These are phyloP conservation scores for Carex myosuroides DNA, from an alignment of 176 grass and related monocot species.

Conservation along the genomic window DNA sequence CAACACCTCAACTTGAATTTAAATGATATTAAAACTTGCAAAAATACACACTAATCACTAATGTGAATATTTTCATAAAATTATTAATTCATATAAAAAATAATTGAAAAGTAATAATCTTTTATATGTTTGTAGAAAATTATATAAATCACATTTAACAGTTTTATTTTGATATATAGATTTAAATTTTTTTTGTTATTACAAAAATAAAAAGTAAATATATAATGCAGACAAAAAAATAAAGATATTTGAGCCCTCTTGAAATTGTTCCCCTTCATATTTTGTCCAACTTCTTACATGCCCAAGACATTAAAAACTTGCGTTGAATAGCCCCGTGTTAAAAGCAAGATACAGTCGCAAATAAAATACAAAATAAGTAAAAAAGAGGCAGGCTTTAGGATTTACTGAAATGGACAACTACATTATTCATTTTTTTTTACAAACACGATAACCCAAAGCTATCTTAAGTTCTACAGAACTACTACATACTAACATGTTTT, in stretches of 20 bases:
- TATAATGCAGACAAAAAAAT: no score
- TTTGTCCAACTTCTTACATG: neutral
- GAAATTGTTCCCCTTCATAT: neutral
- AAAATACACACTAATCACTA: no score
- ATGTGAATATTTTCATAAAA: no score
- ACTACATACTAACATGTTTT: conserved; percentile 8
- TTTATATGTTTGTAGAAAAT: no score
- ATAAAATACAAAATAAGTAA: neutral
- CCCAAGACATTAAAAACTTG: neutral
- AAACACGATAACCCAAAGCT: neutral
- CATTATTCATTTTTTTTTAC: neutral
- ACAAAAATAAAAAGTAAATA: no score
- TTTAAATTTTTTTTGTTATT: no score
- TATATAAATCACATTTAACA: no score
- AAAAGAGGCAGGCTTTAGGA: neutral
- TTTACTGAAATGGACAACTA: neutral
- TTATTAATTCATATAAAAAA: no score
- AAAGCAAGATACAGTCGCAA: neutral
- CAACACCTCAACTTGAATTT: no score
- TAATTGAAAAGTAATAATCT: no score
- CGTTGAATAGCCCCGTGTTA: neutral
- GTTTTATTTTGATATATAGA: no score
- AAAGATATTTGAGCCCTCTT: neutral
- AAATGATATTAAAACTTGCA: no score
- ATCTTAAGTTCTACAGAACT: neutral